Evolutionary conservation across 148 eudicot genomes (phyloP), one percentile per base, ranked within the genome.

Genomic region (Amaranthus palmeri): DNA sequence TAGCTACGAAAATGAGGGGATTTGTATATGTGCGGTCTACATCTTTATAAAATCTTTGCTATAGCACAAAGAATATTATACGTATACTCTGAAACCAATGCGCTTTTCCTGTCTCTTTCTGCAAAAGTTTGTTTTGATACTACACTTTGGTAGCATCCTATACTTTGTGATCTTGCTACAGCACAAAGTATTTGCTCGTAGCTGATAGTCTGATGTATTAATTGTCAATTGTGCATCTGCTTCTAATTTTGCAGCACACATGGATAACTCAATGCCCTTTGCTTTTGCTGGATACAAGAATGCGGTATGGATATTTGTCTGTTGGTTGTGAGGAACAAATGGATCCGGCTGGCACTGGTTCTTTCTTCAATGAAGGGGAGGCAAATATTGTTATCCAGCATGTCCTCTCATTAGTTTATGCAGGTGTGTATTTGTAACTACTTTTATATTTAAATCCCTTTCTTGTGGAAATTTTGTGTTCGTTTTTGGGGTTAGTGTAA

Each of bases 291-390:
- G 93, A 91, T 79, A 91, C 97, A 68, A 85, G 93, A 74, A 87
- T 83, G 83, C 92, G 87, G 40, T 87, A 85, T 61, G 97, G 97
- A 77, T 83, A 85, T 79, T 82, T 91, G 62, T 88, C 88, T 49
- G 83, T 86, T 76, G 93, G 90, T 41, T 91, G 97, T 73, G 88
- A 84, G 77, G 97, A 91, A 76, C 90, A 91, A 66, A 75, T 91
- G 77, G 97, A 91, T 84, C 97, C 91, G 7, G 93, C 97, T 78
- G 97, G 97, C 65, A 91, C 97, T 11, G 97, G 97, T 70, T 91
- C 97, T 61, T 91, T 85, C 73, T 88, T 81, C 86, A 91, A 91
- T 79, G 93, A 88, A 83, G 97, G 97, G 67, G 97, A 91, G 71
- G 93, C 93, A n/a, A 85, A 88, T 75, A 83, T 91, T 61, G 88